Conservation (phyloP, 2,329 filamentous ascomycete species). For the Talaromyces sp. region DNA sequence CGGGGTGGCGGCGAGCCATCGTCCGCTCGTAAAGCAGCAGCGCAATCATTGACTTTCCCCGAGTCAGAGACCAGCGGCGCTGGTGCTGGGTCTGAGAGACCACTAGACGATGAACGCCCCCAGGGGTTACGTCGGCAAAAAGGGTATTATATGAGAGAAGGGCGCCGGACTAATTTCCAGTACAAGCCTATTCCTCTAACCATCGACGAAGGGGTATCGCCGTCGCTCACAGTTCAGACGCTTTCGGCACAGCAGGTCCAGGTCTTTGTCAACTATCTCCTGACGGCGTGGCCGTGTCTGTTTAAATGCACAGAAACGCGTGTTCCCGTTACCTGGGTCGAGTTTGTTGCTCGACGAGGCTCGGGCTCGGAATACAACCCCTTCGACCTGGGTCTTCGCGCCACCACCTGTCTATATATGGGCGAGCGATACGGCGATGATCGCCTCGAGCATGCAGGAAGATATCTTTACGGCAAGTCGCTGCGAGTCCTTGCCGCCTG, state of each 20-base stretch:
- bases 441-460: conserved; percentile 19
- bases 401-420: conserved; percentile 20
- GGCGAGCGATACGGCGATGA: conserved; percentile 16
- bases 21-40: background rate
- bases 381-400: conserved; percentile 14
- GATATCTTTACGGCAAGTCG: conserved; percentile 20
- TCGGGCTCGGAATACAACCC: conserved; percentile 11
- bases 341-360: conserved; percentile 16
- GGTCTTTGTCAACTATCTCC: conserved; percentile 22
- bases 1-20: background rate
- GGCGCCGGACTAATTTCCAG: background rate
- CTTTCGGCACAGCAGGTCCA: conserved; percentile 19
- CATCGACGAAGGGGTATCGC: conserved; percentile 18
- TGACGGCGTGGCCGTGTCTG: conserved; percentile 20
- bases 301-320: conserved; percentile 22
- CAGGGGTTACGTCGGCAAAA: background rate
- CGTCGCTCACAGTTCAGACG: conserved; percentile 21
- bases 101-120: background rate
- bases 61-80: background rate
- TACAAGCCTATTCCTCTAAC: conserved; percentile 6
- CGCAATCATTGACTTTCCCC: background rate
- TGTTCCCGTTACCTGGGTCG: conserved; percentile 22
- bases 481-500: conserved; percentile 23
- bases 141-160: background rate
- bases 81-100: background rate